Base-by-base conservation (phyloP, 1,139 yeast species). In the Saccharomyces hybrid region DNA sequence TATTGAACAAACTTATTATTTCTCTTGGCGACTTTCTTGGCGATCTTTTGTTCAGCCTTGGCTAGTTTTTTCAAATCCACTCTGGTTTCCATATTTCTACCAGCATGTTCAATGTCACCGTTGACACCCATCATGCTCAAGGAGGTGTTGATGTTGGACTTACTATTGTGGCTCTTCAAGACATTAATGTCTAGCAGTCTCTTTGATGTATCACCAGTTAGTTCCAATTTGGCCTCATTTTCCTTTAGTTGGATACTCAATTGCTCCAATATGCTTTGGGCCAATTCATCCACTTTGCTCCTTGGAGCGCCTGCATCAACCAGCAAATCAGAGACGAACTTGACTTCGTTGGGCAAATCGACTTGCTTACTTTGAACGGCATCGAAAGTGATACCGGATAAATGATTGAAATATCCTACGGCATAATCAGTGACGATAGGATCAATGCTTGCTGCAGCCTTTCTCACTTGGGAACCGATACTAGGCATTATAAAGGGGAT, bases 1-100 rank as follows among this genome's bases (percentile, higher is more conserved):
- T 93, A 93, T 63, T 78, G 61, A 64, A 89, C 96, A 66, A 88
- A 88, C 68, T 85, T 84, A 71, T 87, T 87, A 65, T 88, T 88
- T 71, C 97, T 84, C 76, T 93, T 91, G 50, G 97, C 97, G 61
- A 91, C 91, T 73, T 93, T 93, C 68, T 93, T 90, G 44, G 97
- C 97, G 70, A 93, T 91, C 77, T 93, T 93, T 67, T 91, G 82
- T 75, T 93, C 99, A 57, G 97, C 99, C 73, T 93, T 93, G 69
- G 91, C 97, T 69, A 93, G 81, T 73, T 93, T 93, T 83, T 90
- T 91, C 77, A 86, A 87, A 71, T 93, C 99, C 51, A 93, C 99
- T 68, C 95, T 82, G 55, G 95, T 84, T 71, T 93, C 98, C 75
- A 90, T 86, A 64, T 86, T 84, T 73, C 97, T 81, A 52, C 97